A percentile compares a stretch with the other conserved stretches of the same genome.
These are phyloP conservation scores for Phoenix dactylifera DNA, from an alignment of 176 grass and related monocot genomes.

Conservation along the genomic window DNA sequence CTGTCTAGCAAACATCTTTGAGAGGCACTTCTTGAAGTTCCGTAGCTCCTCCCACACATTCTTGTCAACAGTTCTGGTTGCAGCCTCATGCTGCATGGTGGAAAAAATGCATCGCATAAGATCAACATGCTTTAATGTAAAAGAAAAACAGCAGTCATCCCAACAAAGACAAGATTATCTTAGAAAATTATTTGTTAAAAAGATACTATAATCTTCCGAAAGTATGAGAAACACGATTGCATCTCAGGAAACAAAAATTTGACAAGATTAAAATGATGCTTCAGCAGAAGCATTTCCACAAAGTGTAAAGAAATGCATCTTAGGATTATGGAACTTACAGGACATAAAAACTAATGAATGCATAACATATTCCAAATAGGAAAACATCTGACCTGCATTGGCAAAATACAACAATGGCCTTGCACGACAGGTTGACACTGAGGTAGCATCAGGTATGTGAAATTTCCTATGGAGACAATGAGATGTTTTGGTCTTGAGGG, in stretches of 20 bases:
- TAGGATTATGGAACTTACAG: too few relatives aligned
- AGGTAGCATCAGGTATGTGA: constrained; percentile 86
- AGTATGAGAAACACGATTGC: too few relatives aligned
- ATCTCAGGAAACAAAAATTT: too few relatives aligned
- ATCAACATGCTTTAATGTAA: too few relatives aligned
- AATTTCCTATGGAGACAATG: constrained; percentile 85
- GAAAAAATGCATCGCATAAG: background rate
- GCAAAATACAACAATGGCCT: constrained; percentile 85
- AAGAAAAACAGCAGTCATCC: too few relatives aligned
- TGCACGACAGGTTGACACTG: constrained; percentile 63
- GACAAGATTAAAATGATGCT: too few relatives aligned
- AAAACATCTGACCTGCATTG: constrained; percentile 64
- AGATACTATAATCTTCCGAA: too few relatives aligned
- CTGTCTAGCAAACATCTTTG: constrained; percentile 70
- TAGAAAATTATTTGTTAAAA: too few relatives aligned
- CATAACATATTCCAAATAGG: background rate
- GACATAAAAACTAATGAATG: background rate
- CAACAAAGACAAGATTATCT: too few relatives aligned
- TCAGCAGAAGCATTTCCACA: too few relatives aligned
- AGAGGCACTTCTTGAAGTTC: constrained; percentile 95
- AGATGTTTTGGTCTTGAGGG: constrained; percentile 95
- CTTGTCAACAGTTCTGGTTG: constrained; percentile 72
- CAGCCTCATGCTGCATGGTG: constrained; percentile 57
- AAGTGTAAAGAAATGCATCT: too few relatives aligned
- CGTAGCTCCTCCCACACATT: constrained; percentile 83